These are phyloP conservation scores for Trichoderma sp. DNA, from an alignment of 2,329 filamentous ascomycete species.

Conservation along the genomic window DNA sequence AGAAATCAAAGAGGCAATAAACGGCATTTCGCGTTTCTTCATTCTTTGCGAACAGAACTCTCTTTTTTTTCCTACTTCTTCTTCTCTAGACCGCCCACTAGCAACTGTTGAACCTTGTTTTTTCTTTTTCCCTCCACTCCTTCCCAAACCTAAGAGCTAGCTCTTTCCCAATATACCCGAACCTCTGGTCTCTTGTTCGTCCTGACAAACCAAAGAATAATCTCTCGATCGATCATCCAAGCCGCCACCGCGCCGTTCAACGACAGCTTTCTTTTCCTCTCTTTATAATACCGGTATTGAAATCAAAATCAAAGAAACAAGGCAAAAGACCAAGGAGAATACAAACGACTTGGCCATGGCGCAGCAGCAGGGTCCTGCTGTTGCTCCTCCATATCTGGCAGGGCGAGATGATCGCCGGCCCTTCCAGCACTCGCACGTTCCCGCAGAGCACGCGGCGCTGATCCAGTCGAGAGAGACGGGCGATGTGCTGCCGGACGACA, in stretches of 20 bases:
- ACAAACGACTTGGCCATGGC: constrained; percentile 3
- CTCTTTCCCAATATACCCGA: not conserved
- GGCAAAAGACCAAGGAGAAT: not conserved
- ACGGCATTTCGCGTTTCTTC: not conserved
- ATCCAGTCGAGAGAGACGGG: constrained; percentile 65
- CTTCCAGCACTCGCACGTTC: constrained; percentile 35
- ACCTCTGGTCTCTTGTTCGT: not conserved
- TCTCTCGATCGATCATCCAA: not conserved
- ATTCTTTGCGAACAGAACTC: not conserved
- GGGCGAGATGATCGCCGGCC: constrained; percentile 37
- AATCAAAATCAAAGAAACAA: not conserved
- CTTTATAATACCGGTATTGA: not conserved
- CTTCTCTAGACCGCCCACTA: not conserved
- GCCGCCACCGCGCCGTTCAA: not conserved
- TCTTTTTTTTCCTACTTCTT: not conserved
- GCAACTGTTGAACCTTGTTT: not conserved
- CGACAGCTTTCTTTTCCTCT: not conserved
- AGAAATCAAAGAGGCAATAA: constrained; percentile 13
- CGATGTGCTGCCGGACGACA: constrained; percentile 52
- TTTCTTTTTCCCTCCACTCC: not conserved
- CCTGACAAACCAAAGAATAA: not conserved
- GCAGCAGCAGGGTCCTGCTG: constrained; percentile 18
- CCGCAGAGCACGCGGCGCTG: constrained; percentile 44
- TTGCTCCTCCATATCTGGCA: constrained; percentile 32
- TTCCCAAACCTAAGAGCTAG: not conserved